These are phyloP conservation scores for Macrophomina tecta DNA, from an alignment of 2,329 filamentous ascomycete species.

Conservation along the genomic window DNA sequence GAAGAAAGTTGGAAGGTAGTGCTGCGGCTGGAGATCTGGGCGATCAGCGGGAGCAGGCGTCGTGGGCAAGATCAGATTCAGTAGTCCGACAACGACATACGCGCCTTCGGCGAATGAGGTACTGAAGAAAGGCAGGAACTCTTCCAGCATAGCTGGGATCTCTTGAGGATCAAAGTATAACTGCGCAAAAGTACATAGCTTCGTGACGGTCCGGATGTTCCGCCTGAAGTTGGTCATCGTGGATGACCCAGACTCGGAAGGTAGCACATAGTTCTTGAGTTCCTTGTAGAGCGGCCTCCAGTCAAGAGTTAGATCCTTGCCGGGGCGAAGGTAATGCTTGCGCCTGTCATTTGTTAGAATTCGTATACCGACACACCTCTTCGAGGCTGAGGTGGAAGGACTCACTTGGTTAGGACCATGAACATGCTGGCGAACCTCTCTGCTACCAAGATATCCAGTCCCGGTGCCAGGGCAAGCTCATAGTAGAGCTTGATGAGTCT, in stretches of 20 bases:
- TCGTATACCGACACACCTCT: not conserved
- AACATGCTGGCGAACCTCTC: constrained; percentile 98
- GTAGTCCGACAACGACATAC: constrained; percentile 86
- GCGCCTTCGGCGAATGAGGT: constrained; percentile 90
- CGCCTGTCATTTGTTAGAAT: constrained; percentile 62
- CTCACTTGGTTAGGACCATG: constrained; percentile 89
- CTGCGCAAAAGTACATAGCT: constrained; percentile 88
- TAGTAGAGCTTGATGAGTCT: constrained; percentile 92
- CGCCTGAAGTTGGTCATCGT: constrained; percentile 68
- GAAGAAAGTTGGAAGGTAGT: constrained; percentile 92
- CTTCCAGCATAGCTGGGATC: constrained; percentile 70
- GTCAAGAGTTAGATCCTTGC: constrained; percentile 87
- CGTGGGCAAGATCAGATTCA: constrained; percentile 89
- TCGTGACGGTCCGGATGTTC: constrained; percentile 77
- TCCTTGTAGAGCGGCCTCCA: constrained; percentile 95
- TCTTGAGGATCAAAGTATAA: constrained; percentile 91
- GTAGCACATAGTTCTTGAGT: constrained; percentile 86
- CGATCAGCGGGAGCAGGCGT: constrained; percentile 74
- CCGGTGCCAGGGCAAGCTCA: constrained; percentile 87
- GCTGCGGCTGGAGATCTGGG: constrained; percentile 79
- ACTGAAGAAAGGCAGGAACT: constrained; percentile 72
- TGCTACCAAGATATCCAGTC: constrained; percentile 78
- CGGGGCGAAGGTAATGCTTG: constrained; percentile 92
- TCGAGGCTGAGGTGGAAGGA: constrained; percentile 30
- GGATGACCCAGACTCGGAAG: constrained; percentile 74